Evolutionary conservation across 805 yeast species (phyloP), one percentile per base, ranked within the genome.

Genomic region (Yueomyces sp.): DNA sequence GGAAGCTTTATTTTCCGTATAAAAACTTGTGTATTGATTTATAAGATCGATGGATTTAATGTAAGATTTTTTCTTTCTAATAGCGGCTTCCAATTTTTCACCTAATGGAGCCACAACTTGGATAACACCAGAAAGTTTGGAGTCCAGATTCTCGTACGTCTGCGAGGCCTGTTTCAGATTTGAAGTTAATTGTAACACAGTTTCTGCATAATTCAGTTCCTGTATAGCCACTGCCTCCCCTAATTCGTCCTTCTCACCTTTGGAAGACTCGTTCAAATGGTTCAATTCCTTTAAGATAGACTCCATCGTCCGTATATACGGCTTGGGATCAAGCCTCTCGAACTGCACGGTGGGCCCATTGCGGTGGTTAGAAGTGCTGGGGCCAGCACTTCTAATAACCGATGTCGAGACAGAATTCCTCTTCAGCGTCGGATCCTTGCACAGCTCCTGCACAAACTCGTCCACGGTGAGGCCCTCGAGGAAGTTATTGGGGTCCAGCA

Each of bases 231-330:
- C 85, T 26, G 76, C 77, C 26, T 63, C 64, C 40, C 74, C 81
- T 27, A 79, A 67, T n/a, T 64, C 62, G 3, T 63, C 63, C 48
- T 77, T 79, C 43, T 70, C 70, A 12, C 60, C 57, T 4, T 63
- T 57, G 3, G 87, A 75, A 39, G 81, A 81, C 1, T 70, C 73
- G 40, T 70, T 70, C 38, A 92, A 63, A 41, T 68, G 69, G 52
- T 77, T 74, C 49, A 90, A 66, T 54, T 85, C 90, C 40, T 77
- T 70, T 39, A 87, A 66, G 2, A 92, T 85, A 1, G 88, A 77
- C 57, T 90, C 96, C 60, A 92, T 88, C 0, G 95, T 85, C 51
- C 96, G 74, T 40, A 90, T 90, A 57, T 85, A 92, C 2, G 97
- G 97, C 55, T 85, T 86, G 1, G 97, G 96, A 55, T 92, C 96